These are phyloP conservation scores for Fennellomyces sp. DNA, from an alignment of 371 early-diverging fungal species.

Conservation along the genomic window DNA sequence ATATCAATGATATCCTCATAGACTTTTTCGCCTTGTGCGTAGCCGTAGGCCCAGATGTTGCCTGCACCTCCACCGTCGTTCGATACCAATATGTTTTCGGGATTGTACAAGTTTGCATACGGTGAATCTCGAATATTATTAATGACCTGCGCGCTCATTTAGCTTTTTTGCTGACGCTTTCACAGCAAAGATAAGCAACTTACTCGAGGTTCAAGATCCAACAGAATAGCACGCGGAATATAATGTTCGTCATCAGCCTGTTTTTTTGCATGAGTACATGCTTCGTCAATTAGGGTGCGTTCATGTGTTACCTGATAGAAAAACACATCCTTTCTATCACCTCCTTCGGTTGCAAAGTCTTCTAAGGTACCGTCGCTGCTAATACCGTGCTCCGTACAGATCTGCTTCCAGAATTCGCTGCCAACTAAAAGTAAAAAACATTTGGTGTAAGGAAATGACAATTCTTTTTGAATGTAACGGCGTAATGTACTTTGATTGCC, in stretches of 20 bases:
- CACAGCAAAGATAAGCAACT: constrained; percentile 13
- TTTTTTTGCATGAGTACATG: too few species aligned
- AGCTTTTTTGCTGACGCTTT: background rate
- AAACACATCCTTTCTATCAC: constrained; percentile 98
- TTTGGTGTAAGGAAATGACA: background rate
- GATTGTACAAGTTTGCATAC: constrained; percentile 85
- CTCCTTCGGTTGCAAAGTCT: constrained; percentile 86
- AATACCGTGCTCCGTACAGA: constrained; percentile 92
- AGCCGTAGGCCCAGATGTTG: constrained; percentile 95
- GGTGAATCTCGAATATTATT: constrained; percentile 70
- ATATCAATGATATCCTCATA: constrained; percentile 90
- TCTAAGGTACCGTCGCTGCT: constrained; percentile 82
- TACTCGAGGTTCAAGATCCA: constrained; percentile 95
- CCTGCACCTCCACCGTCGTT: constrained; percentile 97
- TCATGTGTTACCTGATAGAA: constrained; percentile 88
- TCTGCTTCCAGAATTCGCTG: constrained; percentile 90
- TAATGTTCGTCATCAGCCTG: constrained; percentile 94
- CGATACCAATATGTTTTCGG: constrained; percentile 89
- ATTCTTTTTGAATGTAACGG: background rate
- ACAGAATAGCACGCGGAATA: constrained; percentile 89
- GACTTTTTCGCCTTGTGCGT: constrained; percentile 76
- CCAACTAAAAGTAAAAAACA: constrained; percentile 65
- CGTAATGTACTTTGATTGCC: constrained; percentile 88
- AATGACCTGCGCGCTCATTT: constrained; percentile 57
- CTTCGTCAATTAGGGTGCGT: constrained; percentile 1